These are phyloP conservation scores for Erythrophleum ivorense DNA, from an alignment of 331 rosid genomes.

Conservation along the genomic window DNA sequence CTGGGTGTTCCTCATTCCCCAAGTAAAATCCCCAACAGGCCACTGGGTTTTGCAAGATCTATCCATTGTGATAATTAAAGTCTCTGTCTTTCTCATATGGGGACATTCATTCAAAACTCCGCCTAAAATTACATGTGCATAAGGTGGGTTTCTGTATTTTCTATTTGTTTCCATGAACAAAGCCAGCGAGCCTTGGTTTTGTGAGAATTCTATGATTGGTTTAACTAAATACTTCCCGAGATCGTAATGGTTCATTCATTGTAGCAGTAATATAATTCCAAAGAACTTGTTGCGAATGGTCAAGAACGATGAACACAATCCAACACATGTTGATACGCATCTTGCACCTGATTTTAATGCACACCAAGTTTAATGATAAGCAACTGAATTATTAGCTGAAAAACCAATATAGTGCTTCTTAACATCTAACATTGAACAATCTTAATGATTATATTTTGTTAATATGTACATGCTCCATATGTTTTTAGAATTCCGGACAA, in stretches of 20 bases:
- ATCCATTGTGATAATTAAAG: constrained; percentile 45
- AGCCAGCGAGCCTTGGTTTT: constrained; percentile 37
- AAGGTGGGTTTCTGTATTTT: constrained; percentile 31
- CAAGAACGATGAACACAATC: constrained; percentile 64
- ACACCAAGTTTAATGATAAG: constrained; percentile 34
- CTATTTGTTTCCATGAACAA: constrained; percentile 15
- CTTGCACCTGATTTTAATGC: constrained; percentile 48
- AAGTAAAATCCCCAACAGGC: constrained; percentile 38
- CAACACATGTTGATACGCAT: constrained; percentile 54
- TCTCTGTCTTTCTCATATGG: constrained; percentile 44
- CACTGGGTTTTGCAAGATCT: constrained; percentile 45
- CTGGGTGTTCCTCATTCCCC: constrained; percentile 54
- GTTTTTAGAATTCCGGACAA: constrained; percentile 28
- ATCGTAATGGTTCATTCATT: constrained; percentile 41
- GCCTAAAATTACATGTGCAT: neutral
- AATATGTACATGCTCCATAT: neutral
- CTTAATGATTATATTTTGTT: neutral
- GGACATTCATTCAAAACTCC: constrained; percentile 31
- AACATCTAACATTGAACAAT: constrained; percentile 17
- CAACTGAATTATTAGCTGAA: constrained; percentile 10
- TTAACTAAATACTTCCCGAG: constrained; percentile 38
- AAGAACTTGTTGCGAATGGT: constrained; percentile 40
- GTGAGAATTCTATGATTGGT: constrained; percentile 39
- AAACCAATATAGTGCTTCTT: constrained; percentile 15
- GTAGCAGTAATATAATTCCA: constrained; percentile 45